Evolutionary conservation across 2,329 filamentous ascomycete genomes (phyloP), one percentile per base, ranked within the genome.

Genomic region (Fusarium globosum): DNA sequence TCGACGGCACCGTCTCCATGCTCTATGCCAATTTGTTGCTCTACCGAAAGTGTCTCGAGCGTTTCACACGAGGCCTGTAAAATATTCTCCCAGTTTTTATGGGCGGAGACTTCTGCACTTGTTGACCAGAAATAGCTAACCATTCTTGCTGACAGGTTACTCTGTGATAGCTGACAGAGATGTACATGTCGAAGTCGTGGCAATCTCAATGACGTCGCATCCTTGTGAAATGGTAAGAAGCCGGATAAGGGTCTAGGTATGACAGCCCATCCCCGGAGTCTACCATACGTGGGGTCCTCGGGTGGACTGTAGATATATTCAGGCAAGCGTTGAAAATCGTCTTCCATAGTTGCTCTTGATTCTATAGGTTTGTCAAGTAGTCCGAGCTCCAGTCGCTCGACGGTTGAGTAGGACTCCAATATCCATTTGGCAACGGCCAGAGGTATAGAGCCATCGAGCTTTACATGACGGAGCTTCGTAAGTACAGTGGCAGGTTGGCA

Each of bases 191-290:
- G 21, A 4, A 65, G 18, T 7, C 28, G 7, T 9, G 61, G 57
- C 4, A 62, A 20, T 4, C 0, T 12, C 2, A 51, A 28, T 14
- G 20, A 5, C 2, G 8, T 3, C 5, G 9, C 21, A 13, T 30
- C 38, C 2, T 60, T 21, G 3, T 16, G 36, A 4, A 3, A 13
- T 16, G 57, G 57, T 10, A 65, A 28, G 14, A 65, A 63, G 16
- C 58, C 45, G 3, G 57, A 63, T 16, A 65, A 48, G 8, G 45
- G 61, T 33, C 33, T 48, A 3, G 61, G 61, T 35, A 62, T 63
- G 28, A 10, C 35, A 13, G 57, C 35, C 45, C 45, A 65, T 20
- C 38, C 61, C 13, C 12, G 4, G 23, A 21, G 9, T 20, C 26
- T 35, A 14, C 26, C 61, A 14, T 35, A 38, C 16, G n/a, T 30